Evolutionary conservation across 1,284 basidiomycete species (phyloP).

Genomic region (Phylloboletellus chloephorus): DNA sequence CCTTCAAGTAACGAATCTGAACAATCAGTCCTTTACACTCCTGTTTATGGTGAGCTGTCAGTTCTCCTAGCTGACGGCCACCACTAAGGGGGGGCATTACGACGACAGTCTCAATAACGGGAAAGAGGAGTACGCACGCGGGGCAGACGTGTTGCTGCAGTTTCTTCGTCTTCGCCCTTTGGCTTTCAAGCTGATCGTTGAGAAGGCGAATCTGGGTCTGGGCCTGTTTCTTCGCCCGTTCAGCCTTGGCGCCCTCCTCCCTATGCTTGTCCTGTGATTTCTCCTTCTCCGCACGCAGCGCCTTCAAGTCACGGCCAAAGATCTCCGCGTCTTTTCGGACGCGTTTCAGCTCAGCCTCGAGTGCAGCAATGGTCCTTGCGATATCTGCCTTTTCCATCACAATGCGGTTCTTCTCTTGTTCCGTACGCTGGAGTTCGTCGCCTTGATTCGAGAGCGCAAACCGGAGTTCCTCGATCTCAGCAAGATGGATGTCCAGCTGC

Average conservation of each 20-base stretch:
- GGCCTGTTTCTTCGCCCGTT: conserved; percentile 59
- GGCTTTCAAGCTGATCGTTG: conserved; percentile 61
- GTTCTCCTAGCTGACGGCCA: conserved; percentile 43
- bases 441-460: conserved; percentile 57
- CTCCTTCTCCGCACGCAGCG: conserved; percentile 62
- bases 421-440: conserved; percentile 55
- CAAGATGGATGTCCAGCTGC: conserved; percentile 61
- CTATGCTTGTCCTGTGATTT: conserved; percentile 49
- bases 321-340: conserved; percentile 69
- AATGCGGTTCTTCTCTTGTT: conserved; percentile 55
- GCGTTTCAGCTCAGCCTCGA: conserved; percentile 66
- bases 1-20: conserved; percentile 89
- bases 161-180: conserved; percentile 44
- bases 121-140: conserved; percentile 38
- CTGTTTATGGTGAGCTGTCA: conserved; percentile 69
- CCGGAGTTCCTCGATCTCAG: conserved; percentile 70
- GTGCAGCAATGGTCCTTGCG: conserved; percentile 50
- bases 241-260: conserved; percentile 47
- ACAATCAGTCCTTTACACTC: conserved; percentile 86
- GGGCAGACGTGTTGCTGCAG: conserved; percentile 53
- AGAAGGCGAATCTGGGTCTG: conserved; percentile 60
- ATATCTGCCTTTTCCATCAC: conserved; percentile 61
- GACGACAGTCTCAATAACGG: background rate
- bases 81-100: conserved; percentile 37
- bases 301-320: conserved; percentile 69